Evolutionary conservation across 345 rosid species (phyloP), one percentile per base, ranked within the genome.

Genomic region (Pseudoturritis turrita): DNA sequence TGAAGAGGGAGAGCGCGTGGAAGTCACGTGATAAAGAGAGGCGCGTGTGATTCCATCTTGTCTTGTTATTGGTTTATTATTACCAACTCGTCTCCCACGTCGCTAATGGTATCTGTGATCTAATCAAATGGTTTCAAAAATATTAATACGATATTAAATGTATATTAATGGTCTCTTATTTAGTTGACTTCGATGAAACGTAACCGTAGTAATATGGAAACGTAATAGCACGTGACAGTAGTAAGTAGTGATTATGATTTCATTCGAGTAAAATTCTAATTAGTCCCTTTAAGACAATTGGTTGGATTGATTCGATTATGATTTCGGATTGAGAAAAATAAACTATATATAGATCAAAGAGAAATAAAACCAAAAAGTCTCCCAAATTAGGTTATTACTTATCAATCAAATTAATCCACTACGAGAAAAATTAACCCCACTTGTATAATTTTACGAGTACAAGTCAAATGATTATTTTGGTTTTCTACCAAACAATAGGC

Each of bases 81-180:
- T 25, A 31, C 60, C 64, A 52, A 75, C 79, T 68, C 68, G 28
- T 53, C 57, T 68, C 65, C 74, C 79, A 68, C 79, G 74, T 44
- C 70, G 52, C 11, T n/a, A 22, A 46, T 35, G 65, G 45, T 36
- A 68, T 43, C 52, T 49, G 28, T 39, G 68, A 61, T 40, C 35
- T 44, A 53, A 61, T 62, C 31, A 41, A 60, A 72, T 62, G 63
- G 41, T 35, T 15, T 4, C 0, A 19, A 40, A 5, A 31, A 19
- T 62, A 43, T 51, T 55, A 46, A 44, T 28, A 28, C 60, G 44
- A 46, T 36, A 25, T 40, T 35, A 4, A 43, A 39, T 13, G 52
- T n/a, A 43, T 55, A 15, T 12, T 72, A 12, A 36, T 73, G 3
- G 21, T 40, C 25, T 36, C n/a, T 10, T 31, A 33, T 33, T 74